phyloP scores from a whole-genome alignment of 768 basidiomycete genomes.

The Artomyces pyxidatus region DNA sequence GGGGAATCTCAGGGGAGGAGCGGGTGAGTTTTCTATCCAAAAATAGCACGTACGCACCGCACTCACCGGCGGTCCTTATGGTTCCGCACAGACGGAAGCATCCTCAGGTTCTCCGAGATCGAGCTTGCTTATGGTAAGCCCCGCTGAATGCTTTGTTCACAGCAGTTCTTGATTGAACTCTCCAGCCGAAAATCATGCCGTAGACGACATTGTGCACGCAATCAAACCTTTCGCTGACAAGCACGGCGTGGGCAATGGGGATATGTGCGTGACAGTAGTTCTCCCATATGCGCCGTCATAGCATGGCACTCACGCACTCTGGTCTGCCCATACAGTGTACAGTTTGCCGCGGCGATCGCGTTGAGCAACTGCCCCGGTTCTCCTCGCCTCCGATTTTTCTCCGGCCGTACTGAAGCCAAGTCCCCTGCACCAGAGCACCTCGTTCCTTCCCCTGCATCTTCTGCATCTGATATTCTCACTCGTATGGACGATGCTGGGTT shows the following conservation, averaged over 20 bases:
- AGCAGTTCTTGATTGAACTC: background rate
- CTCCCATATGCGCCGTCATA: background rate
- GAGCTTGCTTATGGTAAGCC: slow-evolving; percentile 10
- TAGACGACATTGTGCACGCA: background rate
- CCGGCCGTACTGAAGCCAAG: slow-evolving; percentile 15
- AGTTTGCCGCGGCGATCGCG: slow-evolving; percentile 21
- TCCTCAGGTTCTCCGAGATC: slow-evolving; percentile 13
- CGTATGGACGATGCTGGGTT: slow-evolving; percentile 17
- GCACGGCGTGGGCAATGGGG: slow-evolving; percentile 10
- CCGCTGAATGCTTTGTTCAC: background rate
- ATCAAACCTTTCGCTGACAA: slow-evolving; percentile 9
- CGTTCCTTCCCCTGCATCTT: slow-evolving; percentile 19
- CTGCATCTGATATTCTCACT: slow-evolving; percentile 16
- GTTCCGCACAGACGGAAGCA: slow-evolving; percentile 18
- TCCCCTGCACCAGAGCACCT: slow-evolving; percentile 16
- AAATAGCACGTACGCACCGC: background rate
- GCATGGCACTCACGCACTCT: background rate
- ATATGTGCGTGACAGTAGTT: slow-evolving; percentile 1
- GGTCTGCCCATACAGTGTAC: slow-evolving; percentile 8
- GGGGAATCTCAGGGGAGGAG: slow-evolving; percentile 1
- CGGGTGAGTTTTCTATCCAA: background rate
- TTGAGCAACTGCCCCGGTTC: slow-evolving; percentile 18
- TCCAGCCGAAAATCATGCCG: slow-evolving; percentile 2
- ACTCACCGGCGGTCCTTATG: background rate
- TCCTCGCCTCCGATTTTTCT: slow-evolving; percentile 16